Percentiles rank a stretch among this genome's conserved stretches.
Conservation (phyloP, 139 green algal species). For the Chlamydomonas incerta region DNA sequence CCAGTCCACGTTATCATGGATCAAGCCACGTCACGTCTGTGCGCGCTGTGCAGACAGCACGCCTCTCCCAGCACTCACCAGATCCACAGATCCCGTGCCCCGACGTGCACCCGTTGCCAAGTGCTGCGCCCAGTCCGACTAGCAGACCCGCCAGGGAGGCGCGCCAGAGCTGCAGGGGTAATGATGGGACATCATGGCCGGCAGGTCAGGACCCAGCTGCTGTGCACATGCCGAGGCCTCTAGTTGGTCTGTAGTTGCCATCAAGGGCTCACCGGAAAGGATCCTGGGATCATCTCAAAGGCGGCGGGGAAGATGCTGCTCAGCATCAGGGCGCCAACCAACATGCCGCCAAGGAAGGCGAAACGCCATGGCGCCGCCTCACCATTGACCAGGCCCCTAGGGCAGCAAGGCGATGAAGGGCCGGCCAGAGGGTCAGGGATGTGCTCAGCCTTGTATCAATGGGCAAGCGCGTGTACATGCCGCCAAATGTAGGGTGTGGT, state of each 20-base stretch:
- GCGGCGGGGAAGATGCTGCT: slow-evolving; percentile 12
- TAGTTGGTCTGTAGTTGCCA: too few relatives aligned
- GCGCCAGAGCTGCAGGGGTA: slow-evolving; percentile 42
- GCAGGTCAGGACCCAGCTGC: not conserved
- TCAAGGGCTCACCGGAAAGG: slow-evolving; percentile 48
- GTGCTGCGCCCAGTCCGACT: slow-evolving; percentile 70
- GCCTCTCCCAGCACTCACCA: too few relatives aligned
- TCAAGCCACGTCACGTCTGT: too few relatives aligned
- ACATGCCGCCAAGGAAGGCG: slow-evolving; percentile 47
- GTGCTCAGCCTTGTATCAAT: too few relatives aligned
- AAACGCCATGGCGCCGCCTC: slow-evolving; percentile 47
- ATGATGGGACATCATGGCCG: not conserved
- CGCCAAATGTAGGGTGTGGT: too few relatives aligned
- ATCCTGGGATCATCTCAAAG: slow-evolving; percentile 49
- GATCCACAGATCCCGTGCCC: slow-evolving; percentile 84
- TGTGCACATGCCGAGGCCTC: too few relatives aligned
- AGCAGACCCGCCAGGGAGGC: slow-evolving; percentile 65
- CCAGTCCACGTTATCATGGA: too few relatives aligned
- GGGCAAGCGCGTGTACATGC: too few relatives aligned
- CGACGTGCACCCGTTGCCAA: slow-evolving; percentile 87
- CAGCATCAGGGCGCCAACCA: slow-evolving; percentile 12
- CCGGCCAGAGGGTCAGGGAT: too few relatives aligned
- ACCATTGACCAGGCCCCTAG: slow-evolving; percentile 28
- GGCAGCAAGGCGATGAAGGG: not conserved
- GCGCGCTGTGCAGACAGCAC: too few relatives aligned